phyloP scores from a whole-genome alignment of 176 grass and related monocot species.

The Carex cristatella region DNA sequence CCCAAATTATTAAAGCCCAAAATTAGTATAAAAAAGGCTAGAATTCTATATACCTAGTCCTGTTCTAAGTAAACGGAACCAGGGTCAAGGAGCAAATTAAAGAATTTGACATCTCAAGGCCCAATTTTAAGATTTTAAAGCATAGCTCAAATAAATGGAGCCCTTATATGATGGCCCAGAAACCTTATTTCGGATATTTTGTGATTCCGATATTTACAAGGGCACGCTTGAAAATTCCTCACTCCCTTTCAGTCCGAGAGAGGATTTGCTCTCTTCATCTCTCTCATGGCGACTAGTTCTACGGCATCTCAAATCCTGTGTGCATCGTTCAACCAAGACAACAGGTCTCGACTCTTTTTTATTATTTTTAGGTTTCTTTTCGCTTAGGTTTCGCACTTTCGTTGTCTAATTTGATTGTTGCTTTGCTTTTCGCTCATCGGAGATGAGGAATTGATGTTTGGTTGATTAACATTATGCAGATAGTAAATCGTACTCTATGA shows the following conservation, averaged over 20 bases:
- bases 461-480: not conserved
- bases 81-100: too few relatives aligned
- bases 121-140: not conserved
- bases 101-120: not conserved
- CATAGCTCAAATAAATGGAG: not conserved
- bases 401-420: not conserved
- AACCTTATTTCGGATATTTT: not conserved
- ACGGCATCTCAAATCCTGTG: constrained; percentile 51
- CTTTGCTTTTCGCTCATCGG: not conserved
- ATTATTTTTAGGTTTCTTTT: not conserved
- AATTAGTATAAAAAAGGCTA: too few relatives aligned
- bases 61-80: too few relatives aligned
- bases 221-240: not conserved
- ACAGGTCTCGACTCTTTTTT: constrained; percentile 38
- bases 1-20: too few relatives aligned
- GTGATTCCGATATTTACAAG: not conserved
- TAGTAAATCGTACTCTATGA: not conserved
- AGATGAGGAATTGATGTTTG: not conserved
- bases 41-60: too few relatives aligned
- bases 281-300: constrained; percentile 63
- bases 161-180: not conserved
- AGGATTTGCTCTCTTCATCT: not conserved
- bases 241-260: not conserved
- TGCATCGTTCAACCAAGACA: constrained; percentile 92
- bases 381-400: not conserved